Conservation (phyloP, 331 rosid genomes). For the Ulmus americana region DNA sequence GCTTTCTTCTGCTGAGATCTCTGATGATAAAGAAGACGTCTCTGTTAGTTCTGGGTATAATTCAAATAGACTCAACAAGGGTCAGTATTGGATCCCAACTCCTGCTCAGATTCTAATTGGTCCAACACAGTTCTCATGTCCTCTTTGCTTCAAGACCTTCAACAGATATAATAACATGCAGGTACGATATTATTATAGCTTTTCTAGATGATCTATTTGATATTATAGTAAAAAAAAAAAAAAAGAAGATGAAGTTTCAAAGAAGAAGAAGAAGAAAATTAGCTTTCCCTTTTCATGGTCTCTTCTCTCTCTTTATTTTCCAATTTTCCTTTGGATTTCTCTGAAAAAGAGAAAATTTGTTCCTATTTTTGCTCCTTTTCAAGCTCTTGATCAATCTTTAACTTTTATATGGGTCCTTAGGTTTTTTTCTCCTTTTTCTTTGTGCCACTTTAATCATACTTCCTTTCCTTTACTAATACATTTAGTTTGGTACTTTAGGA, state of each 20-base stretch:
- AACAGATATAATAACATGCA: conserved; percentile 92
- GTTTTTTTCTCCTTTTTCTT: conserved; percentile 33
- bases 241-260: background rate
- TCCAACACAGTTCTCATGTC: conserved; percentile 82
- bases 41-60: conserved; percentile 28
- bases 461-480: conserved; percentile 7
- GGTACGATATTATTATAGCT: conserved; percentile 27
- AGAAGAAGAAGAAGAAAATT: background rate
- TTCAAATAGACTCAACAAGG: conserved; percentile 48
- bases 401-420: conserved; percentile 33
- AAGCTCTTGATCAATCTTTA: conserved; percentile 31
- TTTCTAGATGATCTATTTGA: background rate
- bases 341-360: conserved; percentile 31
- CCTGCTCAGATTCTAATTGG: conserved; percentile 80
- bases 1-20: conserved; percentile 39
- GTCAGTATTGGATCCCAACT: conserved; percentile 89
- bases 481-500: conserved; percentile 19
- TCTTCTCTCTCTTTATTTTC: conserved; percentile 16
- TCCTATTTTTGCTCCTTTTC: conserved; percentile 26
- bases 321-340: conserved; percentile 33
- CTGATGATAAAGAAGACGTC: conserved; percentile 33
- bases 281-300: conserved; percentile 24
- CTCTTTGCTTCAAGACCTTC: conserved; percentile 86
- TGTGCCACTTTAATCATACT: conserved; percentile 25
- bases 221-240: background rate